Conservation (phyloP, 805 yeast genomes). For the Ogataea zsoltii region DNA sequence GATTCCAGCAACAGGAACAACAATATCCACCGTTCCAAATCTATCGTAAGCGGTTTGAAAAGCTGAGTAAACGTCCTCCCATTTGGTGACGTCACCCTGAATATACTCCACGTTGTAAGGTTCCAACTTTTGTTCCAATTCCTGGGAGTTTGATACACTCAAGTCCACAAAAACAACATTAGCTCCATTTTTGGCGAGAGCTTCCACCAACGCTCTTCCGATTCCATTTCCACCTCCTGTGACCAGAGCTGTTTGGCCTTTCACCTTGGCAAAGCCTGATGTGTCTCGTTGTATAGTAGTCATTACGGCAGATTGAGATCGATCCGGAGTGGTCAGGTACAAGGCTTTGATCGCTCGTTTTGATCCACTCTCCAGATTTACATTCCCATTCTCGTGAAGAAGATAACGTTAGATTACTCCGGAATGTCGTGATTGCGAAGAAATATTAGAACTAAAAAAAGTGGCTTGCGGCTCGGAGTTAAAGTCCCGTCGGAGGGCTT, state of each 20-base stretch:
- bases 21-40: background rate
- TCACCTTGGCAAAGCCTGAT: background rate
- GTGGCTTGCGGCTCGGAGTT: background rate
- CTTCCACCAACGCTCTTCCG: background rate
- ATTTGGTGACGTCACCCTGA: background rate
- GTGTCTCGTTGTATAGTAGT: background rate
- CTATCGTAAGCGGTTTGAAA: background rate
- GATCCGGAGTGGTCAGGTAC: too few species aligned
- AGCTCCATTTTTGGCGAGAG: background rate
- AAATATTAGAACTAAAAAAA: background rate
- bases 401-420: too few species aligned
- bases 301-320: too few species aligned
- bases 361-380: too few species aligned
- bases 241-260: background rate
- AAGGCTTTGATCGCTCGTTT: too few species aligned
- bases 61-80: background rate
- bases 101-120: background rate
- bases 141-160: background rate
- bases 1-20: background rate
- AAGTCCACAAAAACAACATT: background rate
- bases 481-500: too few species aligned
- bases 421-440: too few species aligned
- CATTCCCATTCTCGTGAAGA: too few species aligned
- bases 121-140: background rate
- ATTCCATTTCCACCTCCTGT: constrained; percentile 1